phyloP scores from a whole-genome alignment of 176 grass and related monocot species.

The Triticum monococcum region DNA sequence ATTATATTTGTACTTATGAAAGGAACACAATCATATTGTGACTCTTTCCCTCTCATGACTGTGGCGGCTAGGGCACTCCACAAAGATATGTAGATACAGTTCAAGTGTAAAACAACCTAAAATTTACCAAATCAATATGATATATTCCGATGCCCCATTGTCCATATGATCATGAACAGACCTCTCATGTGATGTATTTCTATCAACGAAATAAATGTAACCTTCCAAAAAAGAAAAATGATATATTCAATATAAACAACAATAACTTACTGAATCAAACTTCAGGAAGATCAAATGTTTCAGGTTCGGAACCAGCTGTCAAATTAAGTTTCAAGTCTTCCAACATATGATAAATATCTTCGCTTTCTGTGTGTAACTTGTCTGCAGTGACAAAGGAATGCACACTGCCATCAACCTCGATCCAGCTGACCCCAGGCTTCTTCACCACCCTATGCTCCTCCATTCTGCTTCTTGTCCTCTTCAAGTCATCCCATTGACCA shows the following conservation, averaged over 20 bases:
- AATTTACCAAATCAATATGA: not conserved
- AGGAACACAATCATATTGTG: too few species aligned
- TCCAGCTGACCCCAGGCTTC: slow-evolving; percentile 56
- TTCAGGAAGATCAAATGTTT: slow-evolving; percentile 17
- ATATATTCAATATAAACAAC: not conserved
- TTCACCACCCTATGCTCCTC: slow-evolving; percentile 33
- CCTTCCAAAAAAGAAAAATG: slow-evolving; percentile 1
- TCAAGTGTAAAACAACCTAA: not conserved
- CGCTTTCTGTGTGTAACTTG: slow-evolving; percentile 28
- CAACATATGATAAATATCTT: slow-evolving; percentile 47
- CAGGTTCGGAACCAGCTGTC: slow-evolving; percentile 30
- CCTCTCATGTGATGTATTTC: not conserved
- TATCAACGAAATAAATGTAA: not conserved
- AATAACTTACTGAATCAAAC: slow-evolving; percentile 8
- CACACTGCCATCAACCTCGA: slow-evolving; percentile 42
- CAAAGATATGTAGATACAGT: slow-evolving; percentile 29
- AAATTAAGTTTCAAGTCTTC: slow-evolving; percentile 48
- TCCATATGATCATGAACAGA: not conserved
- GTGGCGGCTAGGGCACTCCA: not conserved
- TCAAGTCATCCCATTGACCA: slow-evolving; percentile 49
- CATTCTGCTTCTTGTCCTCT: slow-evolving; percentile 44
- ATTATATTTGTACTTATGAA: too few species aligned
- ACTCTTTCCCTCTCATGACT: too few species aligned
- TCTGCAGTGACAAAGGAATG: slow-evolving; percentile 55
- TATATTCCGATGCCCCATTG: not conserved